Conservation (phyloP, 148 eudicot genomes). For the Fallopia convolvulus region DNA sequence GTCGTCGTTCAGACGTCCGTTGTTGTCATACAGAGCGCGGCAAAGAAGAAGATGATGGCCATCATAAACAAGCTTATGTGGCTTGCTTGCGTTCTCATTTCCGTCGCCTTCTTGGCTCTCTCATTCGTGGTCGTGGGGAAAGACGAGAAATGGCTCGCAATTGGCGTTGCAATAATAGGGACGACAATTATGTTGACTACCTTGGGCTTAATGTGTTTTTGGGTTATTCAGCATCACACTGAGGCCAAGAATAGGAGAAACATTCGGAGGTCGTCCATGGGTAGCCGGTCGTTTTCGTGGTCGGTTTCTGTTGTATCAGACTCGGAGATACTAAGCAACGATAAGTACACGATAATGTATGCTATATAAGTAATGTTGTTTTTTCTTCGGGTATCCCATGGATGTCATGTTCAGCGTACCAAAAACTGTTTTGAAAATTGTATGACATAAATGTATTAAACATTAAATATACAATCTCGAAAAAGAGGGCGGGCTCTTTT, state of each 20-base stretch:
- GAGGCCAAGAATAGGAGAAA: background rate
- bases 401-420: no score
- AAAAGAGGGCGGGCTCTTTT: no score
- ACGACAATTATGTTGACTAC: background rate
- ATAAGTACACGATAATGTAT: slow-evolving; percentile 28
- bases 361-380: slow-evolving; percentile 23
- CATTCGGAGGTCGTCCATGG: background rate
- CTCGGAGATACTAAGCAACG: slow-evolving; percentile 26
- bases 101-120: background rate
- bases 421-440: no score
- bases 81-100: background rate
- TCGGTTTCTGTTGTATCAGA: slow-evolving; percentile 16
- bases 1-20: background rate
- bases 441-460: no score
- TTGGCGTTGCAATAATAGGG: background rate
- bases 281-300: background rate
- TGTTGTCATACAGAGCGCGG: background rate
- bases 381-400: no score
- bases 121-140: background rate
- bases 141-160: background rate
- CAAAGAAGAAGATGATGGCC: background rate
- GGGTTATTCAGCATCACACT: background rate
- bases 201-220: background rate
- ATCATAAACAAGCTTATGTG: background rate
- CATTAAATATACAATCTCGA: no score